These are phyloP conservation scores for Populus hybrid DNA, from an alignment of 441 rosid species.

Conservation along the genomic window DNA sequence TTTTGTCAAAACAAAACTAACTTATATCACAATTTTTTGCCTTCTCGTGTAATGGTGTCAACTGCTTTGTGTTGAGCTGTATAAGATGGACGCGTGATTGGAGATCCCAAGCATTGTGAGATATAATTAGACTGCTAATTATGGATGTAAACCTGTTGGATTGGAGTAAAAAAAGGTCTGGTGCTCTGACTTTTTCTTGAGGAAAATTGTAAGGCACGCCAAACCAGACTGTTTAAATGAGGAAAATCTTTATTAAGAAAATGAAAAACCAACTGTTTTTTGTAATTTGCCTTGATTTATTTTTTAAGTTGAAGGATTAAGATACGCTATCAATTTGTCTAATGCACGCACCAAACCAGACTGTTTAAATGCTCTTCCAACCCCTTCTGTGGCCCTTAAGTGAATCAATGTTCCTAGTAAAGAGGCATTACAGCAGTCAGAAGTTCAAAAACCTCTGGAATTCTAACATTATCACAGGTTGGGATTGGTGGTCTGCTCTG, in stretches of 20 bases:
- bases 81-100: slow-evolving; percentile 40
- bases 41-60: slow-evolving; percentile 27
- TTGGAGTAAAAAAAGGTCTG: slow-evolving; percentile 52
- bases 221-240: background rate
- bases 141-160: slow-evolving; percentile 30
- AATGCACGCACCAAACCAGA: no score
- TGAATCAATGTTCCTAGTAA: no score
- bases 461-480: no score
- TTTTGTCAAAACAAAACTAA: slow-evolving; percentile 30
- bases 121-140: slow-evolving; percentile 23
- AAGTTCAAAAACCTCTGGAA: no score
- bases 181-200: slow-evolving; percentile 41
- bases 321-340: no score
- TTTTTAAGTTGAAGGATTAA: no score
- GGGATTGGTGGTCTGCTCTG: no score
- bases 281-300: no score
- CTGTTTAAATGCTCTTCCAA: no score
- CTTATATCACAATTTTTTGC: slow-evolving; percentile 26
- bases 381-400: no score
- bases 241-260: background rate
- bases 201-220: background rate
- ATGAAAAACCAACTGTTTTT: background rate
- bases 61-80: slow-evolving; percentile 14
- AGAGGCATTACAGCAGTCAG: no score
- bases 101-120: slow-evolving; percentile 38